Conservation (phyloP, 139 green algal genomes). For the Picochlorum sp. region DNA sequence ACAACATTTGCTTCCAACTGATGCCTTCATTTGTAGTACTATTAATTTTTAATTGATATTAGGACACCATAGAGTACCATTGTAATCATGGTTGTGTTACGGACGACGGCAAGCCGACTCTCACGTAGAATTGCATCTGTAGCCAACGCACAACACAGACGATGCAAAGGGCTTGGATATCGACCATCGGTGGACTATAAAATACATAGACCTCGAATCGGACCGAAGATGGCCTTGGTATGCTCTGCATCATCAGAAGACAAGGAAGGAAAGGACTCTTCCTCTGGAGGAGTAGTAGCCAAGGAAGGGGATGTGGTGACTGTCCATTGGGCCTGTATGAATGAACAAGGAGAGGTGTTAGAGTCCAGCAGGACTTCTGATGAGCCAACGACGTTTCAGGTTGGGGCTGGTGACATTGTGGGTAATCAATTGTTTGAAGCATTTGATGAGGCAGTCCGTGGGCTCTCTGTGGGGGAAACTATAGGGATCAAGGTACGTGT, state of each 20-base stretch:
- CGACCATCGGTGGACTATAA: too few species aligned
- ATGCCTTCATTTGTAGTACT: too few species aligned
- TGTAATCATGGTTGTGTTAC: too few species aligned
- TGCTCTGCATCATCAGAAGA: too few species aligned
- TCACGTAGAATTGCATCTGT: too few species aligned
- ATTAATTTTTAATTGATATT: too few species aligned
- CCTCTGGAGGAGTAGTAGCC: slow-evolving; percentile 13
- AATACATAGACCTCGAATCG: too few species aligned
- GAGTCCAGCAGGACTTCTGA: slow-evolving; percentile 32
- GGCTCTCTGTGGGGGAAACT: slow-evolving; percentile 52
- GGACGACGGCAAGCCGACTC: too few species aligned
- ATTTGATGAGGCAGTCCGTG: slow-evolving; percentile 74
- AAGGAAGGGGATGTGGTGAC: slow-evolving; percentile 52
- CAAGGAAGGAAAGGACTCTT: neutral
- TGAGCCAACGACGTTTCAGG: slow-evolving; percentile 68
- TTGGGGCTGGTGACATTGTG: slow-evolving; percentile 72
- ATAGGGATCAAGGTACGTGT: slow-evolving; percentile 35
- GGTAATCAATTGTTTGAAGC: slow-evolving; percentile 79
- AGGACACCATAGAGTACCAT: too few species aligned
- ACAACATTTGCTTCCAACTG: slow-evolving; percentile 24
- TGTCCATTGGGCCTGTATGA: slow-evolving; percentile 43
- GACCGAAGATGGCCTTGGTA: too few species aligned
- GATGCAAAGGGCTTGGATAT: too few species aligned
- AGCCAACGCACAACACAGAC: too few species aligned
- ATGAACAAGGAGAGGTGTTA: slow-evolving; percentile 49